Conservation (phyloP, 352 stramenopile genomes). For the Hyaloperonospora arabidopsidis region DNA sequence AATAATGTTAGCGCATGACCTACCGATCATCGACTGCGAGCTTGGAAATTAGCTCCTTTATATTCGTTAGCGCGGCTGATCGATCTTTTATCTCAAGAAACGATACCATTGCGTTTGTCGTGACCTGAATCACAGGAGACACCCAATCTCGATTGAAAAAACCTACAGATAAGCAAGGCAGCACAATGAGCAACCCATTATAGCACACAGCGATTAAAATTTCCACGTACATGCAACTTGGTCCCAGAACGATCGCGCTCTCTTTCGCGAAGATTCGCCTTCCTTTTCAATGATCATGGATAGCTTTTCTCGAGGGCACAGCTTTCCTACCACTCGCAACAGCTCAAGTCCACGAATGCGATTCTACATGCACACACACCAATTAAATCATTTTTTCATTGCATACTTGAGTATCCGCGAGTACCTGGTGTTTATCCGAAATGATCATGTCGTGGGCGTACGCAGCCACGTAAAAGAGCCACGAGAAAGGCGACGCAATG, state of each 20-base stretch:
- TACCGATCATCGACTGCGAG: conserved; percentile 35
- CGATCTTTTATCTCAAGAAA: conserved; percentile 39
- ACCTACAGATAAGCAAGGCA: conserved; percentile 13
- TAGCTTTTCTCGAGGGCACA: conserved; percentile 23
- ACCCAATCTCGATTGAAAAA: conserved; percentile 46
- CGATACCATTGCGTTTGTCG: conserved; percentile 67
- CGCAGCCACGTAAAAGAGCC: conserved; percentile 37
- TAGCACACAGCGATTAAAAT: background rate
- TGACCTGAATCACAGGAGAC: conserved; percentile 44
- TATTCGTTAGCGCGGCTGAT: conserved; percentile 26
- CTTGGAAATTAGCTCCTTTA: conserved; percentile 36
- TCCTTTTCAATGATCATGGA: background rate
- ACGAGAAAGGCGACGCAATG: conserved; percentile 36
- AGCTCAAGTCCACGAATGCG: conserved; percentile 29
- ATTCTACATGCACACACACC: conserved; percentile 16
- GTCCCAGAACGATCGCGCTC: conserved; percentile 13
- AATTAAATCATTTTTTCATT: background rate
- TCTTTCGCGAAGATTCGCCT: background rate
- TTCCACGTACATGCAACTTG: conserved; percentile 13
- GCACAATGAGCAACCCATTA: background rate
- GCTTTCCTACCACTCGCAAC: conserved; percentile 8
- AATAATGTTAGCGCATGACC: background rate
- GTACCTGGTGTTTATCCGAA: conserved; percentile 27
- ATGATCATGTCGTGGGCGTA: conserved; percentile 38
- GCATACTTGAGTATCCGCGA: background rate